Percentiles rank a stretch among this genome's conserved stretches.
Conservation (phyloP, 2,329 filamentous ascomycete species). For the Calonectria honghensis region DNA sequence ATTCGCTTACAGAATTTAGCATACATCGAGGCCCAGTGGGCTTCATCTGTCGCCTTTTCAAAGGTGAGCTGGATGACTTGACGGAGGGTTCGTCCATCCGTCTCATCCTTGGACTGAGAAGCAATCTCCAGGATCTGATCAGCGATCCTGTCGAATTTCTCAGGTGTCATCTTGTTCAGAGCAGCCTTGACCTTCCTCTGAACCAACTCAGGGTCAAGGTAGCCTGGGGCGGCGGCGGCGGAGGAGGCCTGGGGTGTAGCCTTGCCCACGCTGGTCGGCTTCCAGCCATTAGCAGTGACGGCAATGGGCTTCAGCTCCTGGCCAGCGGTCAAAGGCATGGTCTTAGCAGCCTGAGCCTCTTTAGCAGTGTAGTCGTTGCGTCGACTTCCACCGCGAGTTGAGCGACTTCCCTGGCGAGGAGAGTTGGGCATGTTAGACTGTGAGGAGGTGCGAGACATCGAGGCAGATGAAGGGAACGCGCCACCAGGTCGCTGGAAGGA, state of each 20-base stretch:
- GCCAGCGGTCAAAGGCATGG: constrained; percentile 92
- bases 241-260: constrained; percentile 62
- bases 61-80: constrained; percentile 99
- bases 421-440: constrained; percentile 79
- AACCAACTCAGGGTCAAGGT: constrained; percentile 92
- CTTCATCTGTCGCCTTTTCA: constrained; percentile 98
- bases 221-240: constrained; percentile 66
- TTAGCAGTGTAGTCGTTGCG: constrained; percentile 73
- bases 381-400: constrained; percentile 75
- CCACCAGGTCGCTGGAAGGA: constrained; percentile 69
- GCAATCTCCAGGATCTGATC: constrained; percentile 95
- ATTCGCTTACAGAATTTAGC: constrained; percentile 98
- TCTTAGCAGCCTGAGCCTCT: constrained; percentile 85
- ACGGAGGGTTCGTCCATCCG: constrained; percentile 93
- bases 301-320: constrained; percentile 88
- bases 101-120: constrained; percentile 95
- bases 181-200: constrained; percentile 99
- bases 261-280: constrained; percentile 82
- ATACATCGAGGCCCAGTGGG: constrained; percentile 99
- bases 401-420: constrained; percentile 80
- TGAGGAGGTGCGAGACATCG: constrained; percentile 81
- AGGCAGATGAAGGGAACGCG: constrained; percentile 76
- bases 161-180: constrained; percentile 99
- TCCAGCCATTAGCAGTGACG: constrained; percentile 87
- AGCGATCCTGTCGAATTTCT: constrained; percentile 97